Conservation (phyloP, 164 flowering plant genomes). For the Macadamia tetraphylla region DNA sequence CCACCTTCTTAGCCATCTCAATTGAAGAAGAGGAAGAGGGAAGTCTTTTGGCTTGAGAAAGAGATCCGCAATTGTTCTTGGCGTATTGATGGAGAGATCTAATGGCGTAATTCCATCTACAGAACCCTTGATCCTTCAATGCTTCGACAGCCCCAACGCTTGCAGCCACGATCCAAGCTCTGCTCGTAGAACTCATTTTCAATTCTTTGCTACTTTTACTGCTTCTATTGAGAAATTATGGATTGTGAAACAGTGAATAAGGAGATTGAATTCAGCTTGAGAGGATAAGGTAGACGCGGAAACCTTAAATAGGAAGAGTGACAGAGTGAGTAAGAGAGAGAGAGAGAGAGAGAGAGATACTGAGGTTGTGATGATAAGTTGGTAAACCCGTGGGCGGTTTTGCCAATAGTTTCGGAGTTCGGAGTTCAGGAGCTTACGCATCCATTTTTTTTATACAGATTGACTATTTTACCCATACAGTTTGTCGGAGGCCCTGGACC, state of each 20-base stretch:
- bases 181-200: conserved; percentile 12
- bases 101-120: conserved; percentile 17
- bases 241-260: no score
- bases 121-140: conserved; percentile 19
- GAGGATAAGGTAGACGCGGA: no score
- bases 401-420: no score
- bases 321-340: neutral
- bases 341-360: neutral
- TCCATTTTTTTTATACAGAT: no score
- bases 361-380: neutral
- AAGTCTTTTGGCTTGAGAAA: conserved; percentile 10
- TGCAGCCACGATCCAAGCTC: conserved; percentile 21
- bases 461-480: no score
- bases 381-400: no score
- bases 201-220: neutral
- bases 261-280: no score
- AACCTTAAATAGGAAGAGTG: no score
- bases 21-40: conserved; percentile 1
- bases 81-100: conserved; percentile 12
- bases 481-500: no score
- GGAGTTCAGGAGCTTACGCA: no score
- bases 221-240: no score
- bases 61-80: conserved; percentile 7
- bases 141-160: conserved; percentile 19
- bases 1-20: neutral